A percentile compares a stretch with the other conserved stretches of the same genome.
phyloP scores from a whole-genome alignment of 768 basidiomycete genomes.

The Trametes villosa region DNA sequence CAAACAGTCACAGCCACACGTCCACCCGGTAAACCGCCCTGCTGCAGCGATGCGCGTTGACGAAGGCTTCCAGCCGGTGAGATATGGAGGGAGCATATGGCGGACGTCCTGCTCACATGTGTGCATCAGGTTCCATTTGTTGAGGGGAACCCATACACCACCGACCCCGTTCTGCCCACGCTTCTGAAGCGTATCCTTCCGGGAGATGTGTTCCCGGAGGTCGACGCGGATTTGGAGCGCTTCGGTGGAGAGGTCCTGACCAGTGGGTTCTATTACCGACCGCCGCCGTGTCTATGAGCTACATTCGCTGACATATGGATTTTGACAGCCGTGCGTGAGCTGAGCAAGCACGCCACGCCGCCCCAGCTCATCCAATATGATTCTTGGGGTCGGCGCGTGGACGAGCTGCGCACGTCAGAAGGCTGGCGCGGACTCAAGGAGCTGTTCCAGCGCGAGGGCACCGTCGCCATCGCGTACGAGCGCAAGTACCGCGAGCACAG shows the following conservation, averaged over 20 bases:
- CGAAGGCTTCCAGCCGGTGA: slow-evolving; percentile 67
- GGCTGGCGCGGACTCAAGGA: slow-evolving; percentile 74
- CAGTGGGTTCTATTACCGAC: slow-evolving; percentile 38
- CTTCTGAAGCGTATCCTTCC: slow-evolving; percentile 65
- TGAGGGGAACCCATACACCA: slow-evolving; percentile 62
- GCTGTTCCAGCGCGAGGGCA: slow-evolving; percentile 62
- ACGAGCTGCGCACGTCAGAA: slow-evolving; percentile 70
- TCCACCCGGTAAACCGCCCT: background rate
- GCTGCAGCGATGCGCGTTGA: slow-evolving; percentile 57
- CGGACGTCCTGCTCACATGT: background rate
- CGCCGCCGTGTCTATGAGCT: background rate
- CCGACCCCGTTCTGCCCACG: slow-evolving; percentile 64
- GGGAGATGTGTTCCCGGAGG: slow-evolving; percentile 45
- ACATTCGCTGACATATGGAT: background rate
- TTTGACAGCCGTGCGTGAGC: slow-evolving; percentile 53
- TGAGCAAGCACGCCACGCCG: slow-evolving; percentile 47
- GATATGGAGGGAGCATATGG: slow-evolving; percentile 15
- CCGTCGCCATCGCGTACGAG: slow-evolving; percentile 71
- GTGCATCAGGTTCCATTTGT: slow-evolving; percentile 50
- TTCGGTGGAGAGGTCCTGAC: slow-evolving; percentile 61
- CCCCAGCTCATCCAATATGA: slow-evolving; percentile 71
- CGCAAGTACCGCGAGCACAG: slow-evolving; percentile 63
- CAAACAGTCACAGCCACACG: background rate
- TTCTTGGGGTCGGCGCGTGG: slow-evolving; percentile 71
- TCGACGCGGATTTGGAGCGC: slow-evolving; percentile 63